These are phyloP conservation scores for Porphyra umbilicalis DNA, from an alignment of 31 red algal genomes.

Conservation along the genomic window DNA sequence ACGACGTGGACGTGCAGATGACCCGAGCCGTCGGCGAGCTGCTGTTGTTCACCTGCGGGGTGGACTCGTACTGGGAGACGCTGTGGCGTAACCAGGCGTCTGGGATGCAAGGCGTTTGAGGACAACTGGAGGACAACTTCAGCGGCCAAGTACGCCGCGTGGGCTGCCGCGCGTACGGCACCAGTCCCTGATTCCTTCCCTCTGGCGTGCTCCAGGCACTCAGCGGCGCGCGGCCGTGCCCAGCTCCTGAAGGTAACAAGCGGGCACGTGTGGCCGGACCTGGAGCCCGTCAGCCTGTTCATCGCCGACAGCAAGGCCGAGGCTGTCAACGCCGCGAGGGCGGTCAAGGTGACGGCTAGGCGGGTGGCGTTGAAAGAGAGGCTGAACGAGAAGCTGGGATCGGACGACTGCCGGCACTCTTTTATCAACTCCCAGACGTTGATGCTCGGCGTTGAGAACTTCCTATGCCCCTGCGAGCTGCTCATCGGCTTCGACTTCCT, in stretches of 20 bases:
- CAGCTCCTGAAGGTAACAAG: not conserved
- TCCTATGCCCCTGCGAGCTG: too few relatives aligned
- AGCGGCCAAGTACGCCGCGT: not conserved
- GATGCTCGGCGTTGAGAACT: too few relatives aligned
- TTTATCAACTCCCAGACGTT: too few relatives aligned
- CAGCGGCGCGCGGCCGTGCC: too few relatives aligned
- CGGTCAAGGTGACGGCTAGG: not conserved
- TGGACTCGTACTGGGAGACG: not conserved
- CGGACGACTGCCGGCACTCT: too few relatives aligned
- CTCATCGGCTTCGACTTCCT: too few relatives aligned
- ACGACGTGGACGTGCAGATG: not conserved
- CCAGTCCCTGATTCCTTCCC: not conserved
- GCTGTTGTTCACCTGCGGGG: not conserved
- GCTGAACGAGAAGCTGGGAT: too few relatives aligned
- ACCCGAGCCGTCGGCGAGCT: not conserved
- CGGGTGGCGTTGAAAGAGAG: too few relatives aligned
- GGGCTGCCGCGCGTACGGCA: too few relatives aligned
- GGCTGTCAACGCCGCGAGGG: not conserved
- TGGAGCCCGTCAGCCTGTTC: not conserved
- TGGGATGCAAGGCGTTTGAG: not conserved
- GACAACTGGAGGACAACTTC: not conserved
- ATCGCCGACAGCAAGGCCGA: not conserved
- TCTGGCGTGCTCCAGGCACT: not conserved
- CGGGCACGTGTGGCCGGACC: not conserved
- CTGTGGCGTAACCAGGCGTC: not conserved